A percentile compares a stretch with the other conserved stretches of the same genome.
phyloP scores from a whole-genome alignment of 2,329 filamentous ascomycete genomes.

The Mycocentrospora acerina region DNA sequence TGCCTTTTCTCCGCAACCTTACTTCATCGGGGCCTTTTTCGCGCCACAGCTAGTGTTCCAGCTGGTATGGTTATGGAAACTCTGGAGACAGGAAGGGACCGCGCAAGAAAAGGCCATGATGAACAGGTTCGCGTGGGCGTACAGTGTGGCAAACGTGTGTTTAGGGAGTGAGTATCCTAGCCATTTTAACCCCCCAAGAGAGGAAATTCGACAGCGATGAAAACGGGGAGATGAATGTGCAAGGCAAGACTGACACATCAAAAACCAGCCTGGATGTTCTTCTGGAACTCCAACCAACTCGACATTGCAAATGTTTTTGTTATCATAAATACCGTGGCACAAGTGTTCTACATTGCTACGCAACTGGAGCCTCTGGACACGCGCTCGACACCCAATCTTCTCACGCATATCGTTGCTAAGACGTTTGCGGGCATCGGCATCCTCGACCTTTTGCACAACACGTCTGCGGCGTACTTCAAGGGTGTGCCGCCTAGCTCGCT shows the following conservation, averaged over 20 bases:
- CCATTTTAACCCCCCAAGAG: background rate
- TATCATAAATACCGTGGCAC: conserved; percentile 55
- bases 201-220: background rate
- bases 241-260: background rate
- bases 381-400: conserved; percentile 51
- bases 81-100: conserved; percentile 53
- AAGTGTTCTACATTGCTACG: conserved; percentile 57
- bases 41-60: conserved; percentile 63
- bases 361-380: conserved; percentile 54
- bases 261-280: conserved; percentile 60
- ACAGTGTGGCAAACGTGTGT: conserved; percentile 59
- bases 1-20: conserved; percentile 61
- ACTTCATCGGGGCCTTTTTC: conserved; percentile 62
- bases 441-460: conserved; percentile 61
- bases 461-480: conserved; percentile 57
- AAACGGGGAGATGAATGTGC: background rate
- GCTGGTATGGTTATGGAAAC: conserved; percentile 58
- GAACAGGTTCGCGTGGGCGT: conserved; percentile 57
- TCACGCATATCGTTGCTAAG: conserved; percentile 61
- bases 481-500: conserved; percentile 48
- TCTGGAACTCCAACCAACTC: conserved; percentile 58
- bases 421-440: conserved; percentile 63
- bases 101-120: conserved; percentile 52
- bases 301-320: conserved; percentile 59
- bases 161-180: conserved; percentile 53